phyloP scores from a whole-genome alignment of 208 protist genomes.

The Leishmania aethiopica region DNA sequence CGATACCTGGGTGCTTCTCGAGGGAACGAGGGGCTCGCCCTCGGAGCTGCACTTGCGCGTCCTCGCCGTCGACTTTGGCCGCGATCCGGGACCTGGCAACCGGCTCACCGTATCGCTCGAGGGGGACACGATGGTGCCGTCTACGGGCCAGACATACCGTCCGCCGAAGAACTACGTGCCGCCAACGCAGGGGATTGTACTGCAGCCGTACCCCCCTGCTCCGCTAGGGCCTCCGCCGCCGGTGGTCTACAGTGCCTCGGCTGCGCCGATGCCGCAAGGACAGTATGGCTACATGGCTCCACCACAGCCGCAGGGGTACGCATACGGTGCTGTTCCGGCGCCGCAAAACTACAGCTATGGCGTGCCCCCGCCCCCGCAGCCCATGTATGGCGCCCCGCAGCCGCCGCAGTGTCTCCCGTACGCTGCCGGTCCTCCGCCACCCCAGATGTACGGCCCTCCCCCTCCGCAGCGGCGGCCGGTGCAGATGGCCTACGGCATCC shows the following conservation, averaged over 20 bases:
- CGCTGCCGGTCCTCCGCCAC: conserved; percentile 15
- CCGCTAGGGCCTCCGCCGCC: conserved; percentile 28
- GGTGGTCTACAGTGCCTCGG: conserved; percentile 10
- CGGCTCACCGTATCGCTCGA: conserved; percentile 33
- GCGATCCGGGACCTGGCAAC: conserved; percentile 25
- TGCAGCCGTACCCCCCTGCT: conserved; percentile 15
- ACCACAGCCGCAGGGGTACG: not conserved
- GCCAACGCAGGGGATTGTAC: conserved; percentile 1
- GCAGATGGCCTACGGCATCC: conserved; percentile 39
- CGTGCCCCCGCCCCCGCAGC: conserved; percentile 19
- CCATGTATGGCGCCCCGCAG: conserved; percentile 17
- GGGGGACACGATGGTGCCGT: conserved; percentile 21
- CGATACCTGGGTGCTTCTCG: conserved; percentile 63
- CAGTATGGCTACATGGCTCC: conserved; percentile 2
- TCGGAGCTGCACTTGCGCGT: conserved; percentile 65
- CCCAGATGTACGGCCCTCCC: conserved; percentile 13
- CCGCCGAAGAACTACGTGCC: conserved; percentile 18
- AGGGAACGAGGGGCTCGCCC: conserved; percentile 37
- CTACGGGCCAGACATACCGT: conserved; percentile 29
- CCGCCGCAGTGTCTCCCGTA: conserved; percentile 14
- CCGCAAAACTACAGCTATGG: conserved; percentile 12
- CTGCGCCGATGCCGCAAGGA: not conserved
- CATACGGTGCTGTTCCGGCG: conserved; percentile 3
- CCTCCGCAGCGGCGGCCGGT: conserved; percentile 5
- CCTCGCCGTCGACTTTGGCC: conserved; percentile 67